Evolutionary conservation across 345 rosid species (phyloP).

Genomic region (Eucalyptus erythrocorys): DNA sequence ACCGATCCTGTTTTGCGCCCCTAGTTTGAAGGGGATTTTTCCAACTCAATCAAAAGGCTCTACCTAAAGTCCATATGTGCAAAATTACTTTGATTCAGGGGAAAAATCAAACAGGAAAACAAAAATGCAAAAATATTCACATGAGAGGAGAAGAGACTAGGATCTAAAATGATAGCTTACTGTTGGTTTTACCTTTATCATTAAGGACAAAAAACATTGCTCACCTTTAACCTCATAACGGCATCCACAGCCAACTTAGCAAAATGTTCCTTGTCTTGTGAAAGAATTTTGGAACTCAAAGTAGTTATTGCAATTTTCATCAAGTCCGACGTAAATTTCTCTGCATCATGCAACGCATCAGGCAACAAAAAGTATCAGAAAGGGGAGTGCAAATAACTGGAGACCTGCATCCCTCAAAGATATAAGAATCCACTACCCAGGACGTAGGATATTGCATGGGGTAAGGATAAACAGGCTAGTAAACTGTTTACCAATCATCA

Average conservation of each 20-base stretch:
- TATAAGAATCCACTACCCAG: not conserved
- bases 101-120: not conserved
- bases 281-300: conserved; percentile 82
- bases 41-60: not conserved
- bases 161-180: not conserved
- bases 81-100: not conserved
- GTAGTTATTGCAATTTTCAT: conserved; percentile 93
- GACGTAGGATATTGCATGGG: not conserved
- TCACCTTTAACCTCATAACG: conserved; percentile 81
- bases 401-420: not conserved
- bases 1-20: not conserved
- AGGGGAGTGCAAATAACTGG: not conserved
- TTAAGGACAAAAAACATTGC: not conserved
- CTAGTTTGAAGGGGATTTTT: not conserved
- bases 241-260: conserved; percentile 91
- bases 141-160: not conserved
- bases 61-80: not conserved
- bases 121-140: not conserved
- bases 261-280: conserved; percentile 91
- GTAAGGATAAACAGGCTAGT: not conserved
- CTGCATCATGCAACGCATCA: conserved; percentile 46
- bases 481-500: not conserved
- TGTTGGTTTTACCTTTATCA: not conserved
- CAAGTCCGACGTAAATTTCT: conserved; percentile 69
- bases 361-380: not conserved